Evolutionary conservation across 2,329 filamentous ascomycete genomes (phyloP).

Genomic region (Aspergillus carbonarius): DNA sequence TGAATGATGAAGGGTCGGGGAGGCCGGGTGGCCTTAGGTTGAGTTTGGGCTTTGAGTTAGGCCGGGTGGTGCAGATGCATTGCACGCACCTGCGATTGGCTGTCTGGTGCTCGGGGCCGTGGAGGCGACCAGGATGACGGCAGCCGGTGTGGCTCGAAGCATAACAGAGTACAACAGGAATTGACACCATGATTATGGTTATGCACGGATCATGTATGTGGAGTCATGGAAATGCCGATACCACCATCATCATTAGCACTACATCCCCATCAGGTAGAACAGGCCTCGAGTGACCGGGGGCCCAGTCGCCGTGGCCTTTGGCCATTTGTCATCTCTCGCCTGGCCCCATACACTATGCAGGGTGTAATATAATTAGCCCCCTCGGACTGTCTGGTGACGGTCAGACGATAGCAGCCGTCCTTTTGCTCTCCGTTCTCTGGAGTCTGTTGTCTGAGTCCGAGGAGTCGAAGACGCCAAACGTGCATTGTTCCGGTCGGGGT

Average conservation of each 20-base stretch:
- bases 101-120: not conserved
- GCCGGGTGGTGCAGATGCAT: not conserved
- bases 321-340: not conserved
- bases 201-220: not conserved
- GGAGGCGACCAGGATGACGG: not conserved
- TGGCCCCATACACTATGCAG: not conserved
- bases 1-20: constrained; percentile 8
- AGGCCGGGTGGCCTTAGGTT: constrained; percentile 2
- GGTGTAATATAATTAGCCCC: not conserved
- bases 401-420: not conserved
- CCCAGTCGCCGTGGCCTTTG: not conserved
- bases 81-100: not conserved
- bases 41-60: not conserved
- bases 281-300: not conserved
- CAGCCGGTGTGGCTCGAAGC: not conserved
- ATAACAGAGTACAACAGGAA: too few species aligned
- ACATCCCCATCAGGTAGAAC: not conserved
- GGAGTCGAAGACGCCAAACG: too few species aligned
- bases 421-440: not conserved
- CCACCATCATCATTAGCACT: not conserved
- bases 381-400: not conserved
- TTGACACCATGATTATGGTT: not conserved
- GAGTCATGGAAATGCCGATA: not conserved
- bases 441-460: too few species aligned
- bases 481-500: too few species aligned